Evolutionary conservation across 1,284 basidiomycete genomes (phyloP), one percentile per base, ranked within the genome.

Genomic region (Lentinus polychrous): DNA sequence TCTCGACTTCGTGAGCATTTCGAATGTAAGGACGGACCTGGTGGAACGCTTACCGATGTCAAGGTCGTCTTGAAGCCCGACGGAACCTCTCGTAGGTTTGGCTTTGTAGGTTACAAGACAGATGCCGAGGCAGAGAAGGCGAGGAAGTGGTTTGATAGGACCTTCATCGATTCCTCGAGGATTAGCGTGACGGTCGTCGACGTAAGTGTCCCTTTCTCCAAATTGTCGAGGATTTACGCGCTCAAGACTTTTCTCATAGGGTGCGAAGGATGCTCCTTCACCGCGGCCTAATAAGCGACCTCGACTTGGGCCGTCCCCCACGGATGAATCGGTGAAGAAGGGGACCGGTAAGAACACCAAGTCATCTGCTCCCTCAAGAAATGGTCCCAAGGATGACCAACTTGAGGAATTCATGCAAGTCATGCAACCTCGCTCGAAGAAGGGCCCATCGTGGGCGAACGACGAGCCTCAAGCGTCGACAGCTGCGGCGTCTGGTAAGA

Each of bases 91-190:
- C 76, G 95, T 3, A 75, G 91, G 32, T 95, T 99, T 62, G 95
- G 88, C 0, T 99, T 98, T 62, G 77, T 97, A 6, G 95, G 95
- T 0, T 98, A 84, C 73, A 91, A 89, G 65, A 80, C 82, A 0
- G 76, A 86, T 33, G 72, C 76, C 10, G 90, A 97, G 55, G 95
- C 95, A 0, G 54, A 69, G 10, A 75, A 76, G 12, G 92, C 90
- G 0, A 79, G 79, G 62, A 77, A 84, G 40, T 98, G 89, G 84
- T 96, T 92, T 59, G 81, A 96, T 63, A 77, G 79, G 31, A 91
- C 87, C 0, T 98, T 85, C 64, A 71, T 92, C 44, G 84, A 85
- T 50, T 80, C 86, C 33, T 75, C 81, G 32, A 75, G 86, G 57
- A 82, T 97, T 51, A 79, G 69, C 49, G 90, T 96, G 7, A 77